Evolutionary conservation across 768 basidiomycete species (phyloP).

Genomic region (Trametopsis cervina): DNA sequence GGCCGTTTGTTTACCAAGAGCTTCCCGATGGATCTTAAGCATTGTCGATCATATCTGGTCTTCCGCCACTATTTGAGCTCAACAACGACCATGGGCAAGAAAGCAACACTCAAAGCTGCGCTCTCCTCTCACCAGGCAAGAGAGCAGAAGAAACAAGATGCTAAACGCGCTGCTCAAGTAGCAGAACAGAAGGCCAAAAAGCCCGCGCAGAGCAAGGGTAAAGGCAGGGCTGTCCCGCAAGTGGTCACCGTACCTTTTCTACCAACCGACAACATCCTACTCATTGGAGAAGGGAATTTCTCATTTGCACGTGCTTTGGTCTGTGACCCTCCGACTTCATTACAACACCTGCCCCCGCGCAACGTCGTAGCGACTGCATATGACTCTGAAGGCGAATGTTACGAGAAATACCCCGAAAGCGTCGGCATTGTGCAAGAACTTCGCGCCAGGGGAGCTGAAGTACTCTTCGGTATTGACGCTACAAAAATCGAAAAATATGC

Average conservation of each 20-base stretch:
- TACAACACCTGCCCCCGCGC: slow-evolving; percentile 48
- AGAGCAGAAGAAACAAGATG: slow-evolving; percentile 53
- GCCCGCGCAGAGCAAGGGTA: slow-evolving; percentile 29
- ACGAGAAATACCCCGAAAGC: slow-evolving; percentile 77
- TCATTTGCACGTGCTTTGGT: slow-evolving; percentile 81
- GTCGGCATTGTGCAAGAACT: slow-evolving; percentile 48
- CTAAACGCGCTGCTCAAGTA: slow-evolving; percentile 40
- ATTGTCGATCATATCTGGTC: not conserved
- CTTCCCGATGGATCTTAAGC: slow-evolving; percentile 17
- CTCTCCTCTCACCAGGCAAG: slow-evolving; percentile 66
- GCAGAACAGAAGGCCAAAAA: slow-evolving; percentile 36
- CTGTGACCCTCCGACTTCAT: slow-evolving; percentile 32
- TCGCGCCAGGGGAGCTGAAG: slow-evolving; percentile 51
- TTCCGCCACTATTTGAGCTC: not conserved
- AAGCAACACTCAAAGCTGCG: slow-evolving; percentile 51
- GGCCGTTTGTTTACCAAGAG: slow-evolving; percentile 14
- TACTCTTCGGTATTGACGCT: slow-evolving; percentile 84
- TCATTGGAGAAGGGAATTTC: slow-evolving; percentile 94
- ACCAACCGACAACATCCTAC: slow-evolving; percentile 57
- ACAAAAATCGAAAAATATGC: slow-evolving; percentile 57
- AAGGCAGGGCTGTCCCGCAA: slow-evolving; percentile 29
- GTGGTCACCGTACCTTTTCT: slow-evolving; percentile 55
- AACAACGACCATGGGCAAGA: slow-evolving; percentile 25
- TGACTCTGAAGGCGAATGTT: slow-evolving; percentile 72
- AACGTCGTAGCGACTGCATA: slow-evolving; percentile 83